phyloP scores from a whole-genome alignment of 2,329 filamentous ascomycete genomes.

The Colletotrichum sp. region DNA sequence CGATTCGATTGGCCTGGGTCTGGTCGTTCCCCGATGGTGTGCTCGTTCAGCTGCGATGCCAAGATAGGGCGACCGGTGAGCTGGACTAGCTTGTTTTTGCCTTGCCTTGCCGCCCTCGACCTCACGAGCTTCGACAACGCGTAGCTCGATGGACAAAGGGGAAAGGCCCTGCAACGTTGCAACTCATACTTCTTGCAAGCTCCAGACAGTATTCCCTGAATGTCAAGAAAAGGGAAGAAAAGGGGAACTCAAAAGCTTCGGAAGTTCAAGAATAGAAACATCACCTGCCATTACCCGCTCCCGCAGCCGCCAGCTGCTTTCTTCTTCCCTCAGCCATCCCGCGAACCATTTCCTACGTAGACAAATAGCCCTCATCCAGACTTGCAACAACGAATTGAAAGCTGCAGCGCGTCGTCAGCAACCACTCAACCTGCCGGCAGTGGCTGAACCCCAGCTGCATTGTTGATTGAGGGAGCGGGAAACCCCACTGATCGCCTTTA shows the following conservation, averaged over 20 bases:
- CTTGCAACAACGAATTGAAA: background rate
- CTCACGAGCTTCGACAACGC: background rate
- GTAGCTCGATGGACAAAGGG: background rate
- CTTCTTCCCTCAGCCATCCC: background rate
- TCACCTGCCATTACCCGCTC: background rate
- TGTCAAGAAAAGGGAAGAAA: background rate
- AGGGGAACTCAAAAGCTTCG: background rate
- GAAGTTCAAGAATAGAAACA: background rate
- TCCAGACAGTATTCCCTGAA: background rate
- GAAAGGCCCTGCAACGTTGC: background rate
- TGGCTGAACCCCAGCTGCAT: background rate
- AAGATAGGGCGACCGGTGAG: background rate
- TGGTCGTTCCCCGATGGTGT: background rate
- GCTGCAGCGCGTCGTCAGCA: background rate
- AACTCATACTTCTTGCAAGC: background rate
- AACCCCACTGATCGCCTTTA: constrained; percentile 19
- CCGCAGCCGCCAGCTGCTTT: background rate
- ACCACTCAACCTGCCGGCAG: background rate
- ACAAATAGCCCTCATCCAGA: no score
- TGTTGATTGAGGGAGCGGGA: constrained; percentile 1
- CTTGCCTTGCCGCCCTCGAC: background rate
- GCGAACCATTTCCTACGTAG: background rate
- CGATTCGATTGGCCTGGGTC: background rate
- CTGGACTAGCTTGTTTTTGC: background rate
- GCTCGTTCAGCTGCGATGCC: background rate